These are phyloP conservation scores for Closterium sp. DNA, from an alignment of 139 green algal genomes.

Conservation along the genomic window DNA sequence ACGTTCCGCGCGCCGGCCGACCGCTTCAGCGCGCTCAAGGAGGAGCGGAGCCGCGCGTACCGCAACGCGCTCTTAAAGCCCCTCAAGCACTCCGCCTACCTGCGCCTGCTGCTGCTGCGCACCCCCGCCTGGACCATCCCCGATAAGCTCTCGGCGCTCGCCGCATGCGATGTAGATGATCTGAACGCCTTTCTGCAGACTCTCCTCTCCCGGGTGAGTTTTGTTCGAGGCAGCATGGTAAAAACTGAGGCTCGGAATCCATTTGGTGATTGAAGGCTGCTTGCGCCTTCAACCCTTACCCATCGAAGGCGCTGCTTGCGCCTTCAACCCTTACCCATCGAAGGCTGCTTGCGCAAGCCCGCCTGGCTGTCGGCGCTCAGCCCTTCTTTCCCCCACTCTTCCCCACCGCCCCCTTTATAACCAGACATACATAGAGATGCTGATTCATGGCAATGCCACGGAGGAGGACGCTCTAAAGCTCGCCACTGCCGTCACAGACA, in stretches of 20 bases:
- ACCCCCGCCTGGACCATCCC: constrained; percentile 46
- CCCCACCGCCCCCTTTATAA: no score
- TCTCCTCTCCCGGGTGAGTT: not conserved
- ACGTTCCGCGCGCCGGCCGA: constrained; percentile 26
- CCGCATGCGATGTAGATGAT: constrained; percentile 27
- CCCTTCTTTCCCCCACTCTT: not conserved
- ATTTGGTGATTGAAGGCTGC: no score
- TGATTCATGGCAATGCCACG: constrained; percentile 79
- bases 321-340: constrained; percentile 13
- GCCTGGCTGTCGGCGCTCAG: not conserved
- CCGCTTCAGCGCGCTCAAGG: constrained; percentile 45
- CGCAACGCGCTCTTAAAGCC: constrained; percentile 81
- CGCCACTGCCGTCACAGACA: not conserved
- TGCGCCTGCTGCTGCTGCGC: constrained; percentile 72
- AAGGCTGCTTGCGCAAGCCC: no score
- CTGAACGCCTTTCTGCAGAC: not conserved
- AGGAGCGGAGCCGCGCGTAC: constrained; percentile 74
- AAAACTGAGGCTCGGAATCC: constrained; percentile 10
- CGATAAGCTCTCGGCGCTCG: constrained; percentile 46
- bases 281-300: no score
- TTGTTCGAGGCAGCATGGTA: not conserved
- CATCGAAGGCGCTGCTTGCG: no score
- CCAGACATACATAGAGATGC: constrained; percentile 53
- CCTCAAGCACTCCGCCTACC: constrained; percentile 72
- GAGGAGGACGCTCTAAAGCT: constrained; percentile 52